Evolutionary conservation across 768 basidiomycete species (phyloP).

Genomic region (Dioszegia aurantiaca): DNA sequence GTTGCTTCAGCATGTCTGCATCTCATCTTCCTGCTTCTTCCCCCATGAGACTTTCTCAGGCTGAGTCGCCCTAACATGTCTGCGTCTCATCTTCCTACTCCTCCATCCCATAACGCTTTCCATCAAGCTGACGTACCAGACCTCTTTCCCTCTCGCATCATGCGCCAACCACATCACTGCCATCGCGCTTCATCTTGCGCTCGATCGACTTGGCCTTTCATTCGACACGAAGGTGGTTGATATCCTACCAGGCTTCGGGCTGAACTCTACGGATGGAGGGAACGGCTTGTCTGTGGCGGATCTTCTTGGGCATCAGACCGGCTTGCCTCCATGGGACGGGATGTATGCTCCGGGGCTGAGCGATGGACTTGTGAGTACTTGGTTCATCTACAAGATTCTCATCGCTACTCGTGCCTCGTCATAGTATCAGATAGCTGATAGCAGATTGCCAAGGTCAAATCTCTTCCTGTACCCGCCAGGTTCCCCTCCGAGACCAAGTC

Average conservation of each 20-base stretch:
- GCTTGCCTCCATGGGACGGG: slow-evolving; percentile 10
- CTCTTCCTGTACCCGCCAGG: not conserved
- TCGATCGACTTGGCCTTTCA: not conserved
- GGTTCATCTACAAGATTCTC: too few relatives aligned
- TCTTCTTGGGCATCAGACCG: slow-evolving; percentile 12
- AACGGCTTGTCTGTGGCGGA: slow-evolving; percentile 11
- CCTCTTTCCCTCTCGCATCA: slow-evolving; percentile 13
- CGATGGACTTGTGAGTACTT: not conserved
- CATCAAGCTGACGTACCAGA: not conserved
- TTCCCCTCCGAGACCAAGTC: not conserved
- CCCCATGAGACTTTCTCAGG: too few relatives aligned
- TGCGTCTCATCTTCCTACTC: not conserved
- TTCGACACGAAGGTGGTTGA: slow-evolving; percentile 6
- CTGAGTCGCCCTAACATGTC: too few relatives aligned
- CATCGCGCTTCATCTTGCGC: slow-evolving; percentile 8
- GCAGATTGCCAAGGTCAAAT: slow-evolving; percentile 8
- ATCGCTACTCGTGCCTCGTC: too few relatives aligned
- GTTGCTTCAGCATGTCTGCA: not conserved
- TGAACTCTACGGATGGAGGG: not conserved
- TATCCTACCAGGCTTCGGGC: slow-evolving; percentile 8
- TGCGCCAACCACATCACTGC: slow-evolving; percentile 12
- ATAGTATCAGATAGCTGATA: not conserved
- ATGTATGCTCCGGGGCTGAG: slow-evolving; percentile 6
- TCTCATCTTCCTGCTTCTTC: not conserved
- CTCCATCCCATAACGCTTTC: not conserved